phyloP scores from a whole-genome alignment of 2,329 filamentous ascomycete genomes.

The Fusarium brevicatenulatum region DNA sequence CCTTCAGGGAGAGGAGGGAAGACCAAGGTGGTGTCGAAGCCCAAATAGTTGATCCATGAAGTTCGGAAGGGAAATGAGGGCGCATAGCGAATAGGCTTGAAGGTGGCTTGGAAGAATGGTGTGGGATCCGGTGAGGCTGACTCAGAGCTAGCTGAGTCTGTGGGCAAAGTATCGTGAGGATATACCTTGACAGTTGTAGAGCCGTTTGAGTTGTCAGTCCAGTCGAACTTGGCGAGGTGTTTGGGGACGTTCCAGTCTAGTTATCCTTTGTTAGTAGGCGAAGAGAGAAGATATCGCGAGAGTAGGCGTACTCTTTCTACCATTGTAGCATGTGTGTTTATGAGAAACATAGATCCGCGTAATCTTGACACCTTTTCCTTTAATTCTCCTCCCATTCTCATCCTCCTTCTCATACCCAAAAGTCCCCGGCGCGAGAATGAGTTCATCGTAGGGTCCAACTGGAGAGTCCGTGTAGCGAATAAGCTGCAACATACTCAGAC shows the following conservation, averaged over 20 bases:
- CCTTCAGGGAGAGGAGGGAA: conserved; percentile 60
- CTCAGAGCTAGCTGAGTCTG: conserved; percentile 45
- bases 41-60: conserved; percentile 51
- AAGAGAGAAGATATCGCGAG: background rate
- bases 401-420: conserved; percentile 55
- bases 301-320: conserved; percentile 55
- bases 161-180: conserved; percentile 52
- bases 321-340: conserved; percentile 63
- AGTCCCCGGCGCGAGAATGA: conserved; percentile 59
- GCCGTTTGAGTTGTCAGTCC: conserved; percentile 50
- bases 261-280: background rate
- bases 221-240: conserved; percentile 63
- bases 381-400: conserved; percentile 46
- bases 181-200: conserved; percentile 56
- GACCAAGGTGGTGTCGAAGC: conserved; percentile 56
- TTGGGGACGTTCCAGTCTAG: conserved; percentile 67
- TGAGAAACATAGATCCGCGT: conserved; percentile 67
- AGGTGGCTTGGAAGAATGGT: conserved; percentile 59
- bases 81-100: conserved; percentile 53
- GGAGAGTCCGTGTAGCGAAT: conserved; percentile 62
- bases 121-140: conserved; percentile 42
- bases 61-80: conserved; percentile 58
- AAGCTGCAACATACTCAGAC: conserved; percentile 60
- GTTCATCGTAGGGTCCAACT: conserved; percentile 64
- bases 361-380: conserved; percentile 53